Evolutionary conservation across 1,139 yeast species (phyloP), one percentile per base, ranked within the genome.

Genomic region (Suhomyces kunorum): DNA sequence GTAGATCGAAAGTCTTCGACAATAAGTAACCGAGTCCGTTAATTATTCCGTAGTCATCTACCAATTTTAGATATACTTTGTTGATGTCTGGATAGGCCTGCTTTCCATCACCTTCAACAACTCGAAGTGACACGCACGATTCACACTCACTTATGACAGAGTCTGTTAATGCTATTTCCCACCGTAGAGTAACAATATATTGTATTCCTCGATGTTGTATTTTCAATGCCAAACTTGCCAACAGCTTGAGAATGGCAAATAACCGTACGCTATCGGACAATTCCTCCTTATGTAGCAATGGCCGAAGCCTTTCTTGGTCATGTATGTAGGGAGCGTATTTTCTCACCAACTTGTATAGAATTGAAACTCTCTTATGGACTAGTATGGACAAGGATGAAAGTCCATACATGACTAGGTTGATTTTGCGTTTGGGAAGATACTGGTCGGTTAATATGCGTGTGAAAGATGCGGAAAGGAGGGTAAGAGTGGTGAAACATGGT

Each of bases 331-430:
- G 36, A 5, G 47, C 34, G 40, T 52, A 58, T 28, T 45, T 50
- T 13, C 51, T 39, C 6, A 64, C 43, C 22, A 64, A 34, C 31
- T 55, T 53, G 41, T 53, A 49, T 26, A 64, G 36, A 1, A 47
- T 37, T 1, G 54, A 46, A 2, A 60, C 51, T 24, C 71, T 45
- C 26, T 46, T 42, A 34, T 58, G 59, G 9, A 63, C 47, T 4
- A 58, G 34, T 7, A 42, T 50, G 1, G 74, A 55, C 12, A 70
- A 50, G 3, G 71, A 61, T 36, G 66, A 63, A 29, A 67, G 52
- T 8, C 68, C 60, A 48, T 55, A 62, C 51, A 70, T 53, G 0
- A 68, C 39, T 25, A 59, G 46, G 40, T 61, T 61, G 18, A 70
- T 46, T 34, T 66, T 63, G 15, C 47, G 40, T 22, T 50, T 49